Evolutionary conservation across 1,284 basidiomycete species (phyloP), one percentile per base, ranked within the genome.

Genomic region (Ganoderma lingzhi): DNA sequence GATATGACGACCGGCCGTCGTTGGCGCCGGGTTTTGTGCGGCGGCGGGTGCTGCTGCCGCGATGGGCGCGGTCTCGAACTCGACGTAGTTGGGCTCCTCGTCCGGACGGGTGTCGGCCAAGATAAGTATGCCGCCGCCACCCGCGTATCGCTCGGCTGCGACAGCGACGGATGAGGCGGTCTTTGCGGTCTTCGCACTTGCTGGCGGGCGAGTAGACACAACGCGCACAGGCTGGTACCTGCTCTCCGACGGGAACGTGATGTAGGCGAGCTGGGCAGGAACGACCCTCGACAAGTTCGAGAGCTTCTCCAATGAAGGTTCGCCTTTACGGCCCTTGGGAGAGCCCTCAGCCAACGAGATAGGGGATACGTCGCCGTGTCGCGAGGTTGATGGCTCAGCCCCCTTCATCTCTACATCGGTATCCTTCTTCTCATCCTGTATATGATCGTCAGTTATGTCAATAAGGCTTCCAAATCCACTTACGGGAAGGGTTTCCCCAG

Each of bases 201-300:
- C 73, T 19, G 82, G 76, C 12, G 82, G 73, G 58, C 84, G 83
- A 30, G 86, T 84, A 28, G 91, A 91, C 44, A 97, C 89, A 0
- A 94, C 88, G 61, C 97, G 90, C 15, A 99, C 93, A n/a, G 97
- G 97, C 71, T 93, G 91, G 80, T 96, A 99, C 65, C 96, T 89
- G 23, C 90, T 85, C 12, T 93, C 90, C 1, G 85, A 66, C 0
- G 96, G 91, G 88, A 98, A 98, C 58, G 87, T 87, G 77, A 99
- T 89, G 81, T 94, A 91, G 28, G 90, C 85, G 42, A 98, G 84
- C 81, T 99, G 98, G 0, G 92, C 90, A 19, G 97, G 96, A 0
- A 94, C 96, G 23, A 99, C 96, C 64, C 98, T 92, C 15, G 96
- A 94, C 78, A 98, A 93, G 84, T 99, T 99, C 39, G 89, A 83